Evolutionary conservation across 768 basidiomycete species (phyloP), one percentile per base, ranked within the genome.

Genomic region (Royoungia palumana): DNA sequence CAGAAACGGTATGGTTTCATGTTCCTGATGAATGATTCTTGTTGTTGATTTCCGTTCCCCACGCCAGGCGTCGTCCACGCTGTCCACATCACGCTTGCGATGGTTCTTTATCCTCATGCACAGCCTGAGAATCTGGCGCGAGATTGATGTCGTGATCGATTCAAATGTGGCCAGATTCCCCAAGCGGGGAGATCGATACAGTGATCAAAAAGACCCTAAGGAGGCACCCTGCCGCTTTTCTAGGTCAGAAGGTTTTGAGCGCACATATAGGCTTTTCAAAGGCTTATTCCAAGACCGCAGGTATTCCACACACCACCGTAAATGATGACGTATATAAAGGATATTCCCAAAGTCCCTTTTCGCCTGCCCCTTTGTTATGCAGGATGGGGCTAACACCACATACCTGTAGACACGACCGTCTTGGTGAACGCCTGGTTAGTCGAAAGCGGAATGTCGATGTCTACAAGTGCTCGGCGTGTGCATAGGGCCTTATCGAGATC

Each of bases 281-380:
- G 3, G 5, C 21, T 39, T 10, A 41, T 39, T n/a, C 17, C 0
- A 10, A 24, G 9, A n/a, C 36, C n/a, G 14, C 13, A 50, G 60
- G 56, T 16, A 39, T 67, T 13, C 59, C 64, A 7, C 68, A 68
- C 36, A 46, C 54, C 7, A 44, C 62, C 10, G 70, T 69, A 2
- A 50, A 69, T 35, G 70, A 74, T 41, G 75, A 74, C 36, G 47
- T 67, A 14, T 75, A 74, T 50, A 61, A 67, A 32, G 70, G 72
- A 7, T 75, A 77, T 46, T 56, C 80, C 80, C 8, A 70, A 71
- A 50, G 45, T 32, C 20, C 24, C 14, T 20, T 14, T 13, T 16
- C 44, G 21, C 13, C 8, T 14, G 11, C 21, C 21, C n/a, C 12
- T 14, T 19, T 16, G 17, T 3, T 4, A 2, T 25, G 7, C 5